These are phyloP conservation scores for Aspergillus eucalypticola DNA, from an alignment of 2,329 filamentous ascomycete species.

Conservation along the genomic window DNA sequence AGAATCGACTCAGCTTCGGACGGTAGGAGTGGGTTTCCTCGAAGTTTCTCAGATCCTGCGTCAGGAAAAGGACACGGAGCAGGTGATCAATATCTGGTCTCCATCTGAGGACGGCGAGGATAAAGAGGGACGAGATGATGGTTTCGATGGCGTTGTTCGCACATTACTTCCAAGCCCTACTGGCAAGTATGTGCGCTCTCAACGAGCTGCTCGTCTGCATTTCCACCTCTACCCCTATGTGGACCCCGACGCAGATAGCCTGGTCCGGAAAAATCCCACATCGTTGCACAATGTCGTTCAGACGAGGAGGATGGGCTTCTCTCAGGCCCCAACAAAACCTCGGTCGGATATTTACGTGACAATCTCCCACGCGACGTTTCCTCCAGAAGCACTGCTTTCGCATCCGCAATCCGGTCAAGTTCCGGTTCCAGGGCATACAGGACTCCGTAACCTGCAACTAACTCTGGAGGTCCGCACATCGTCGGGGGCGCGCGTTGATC, in stretches of 20 bases:
- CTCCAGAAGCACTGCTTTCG: conserved; percentile 63
- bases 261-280: conserved; percentile 86
- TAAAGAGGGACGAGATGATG: conserved; percentile 60
- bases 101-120: conserved; percentile 59
- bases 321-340: conserved; percentile 81
- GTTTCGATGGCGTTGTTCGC: conserved; percentile 72
- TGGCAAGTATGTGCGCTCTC: conserved; percentile 73
- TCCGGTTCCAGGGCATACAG: conserved; percentile 64
- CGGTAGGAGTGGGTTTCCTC: conserved; percentile 74
- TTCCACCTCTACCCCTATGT: conserved; percentile 78
- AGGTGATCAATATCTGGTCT: conserved; percentile 76
- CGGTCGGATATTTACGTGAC: conserved; percentile 96
- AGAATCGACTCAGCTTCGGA: conserved; percentile 58
- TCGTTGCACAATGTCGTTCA: conserved; percentile 76
- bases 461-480: conserved; percentile 83
- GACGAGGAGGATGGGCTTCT: conserved; percentile 89
- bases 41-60: conserved; percentile 75
- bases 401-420: conserved; percentile 80
- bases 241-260: conserved; percentile 71
- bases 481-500: conserved; percentile 78
- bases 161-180: conserved; percentile 72
- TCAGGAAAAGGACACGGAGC: conserved; percentile 70
- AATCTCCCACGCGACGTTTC: conserved; percentile 74
- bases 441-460: conserved; percentile 77
- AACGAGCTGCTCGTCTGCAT: conserved; percentile 73